Conservation (phyloP, 106 monocot species). For the Alisma plantagoaquatica region DNA sequence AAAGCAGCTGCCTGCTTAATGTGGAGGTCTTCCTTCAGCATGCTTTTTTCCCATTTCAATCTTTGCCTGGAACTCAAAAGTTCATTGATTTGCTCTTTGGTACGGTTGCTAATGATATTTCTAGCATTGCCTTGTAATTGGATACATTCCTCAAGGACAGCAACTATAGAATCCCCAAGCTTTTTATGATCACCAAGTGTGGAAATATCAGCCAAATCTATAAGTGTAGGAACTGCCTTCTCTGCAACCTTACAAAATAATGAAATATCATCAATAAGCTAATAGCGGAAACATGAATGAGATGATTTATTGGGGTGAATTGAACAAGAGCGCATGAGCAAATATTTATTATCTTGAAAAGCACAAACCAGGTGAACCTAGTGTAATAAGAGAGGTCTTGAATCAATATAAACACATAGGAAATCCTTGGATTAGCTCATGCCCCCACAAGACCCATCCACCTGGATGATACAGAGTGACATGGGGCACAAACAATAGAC, state of each 20-base stretch:
- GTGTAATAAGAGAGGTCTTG: too few species aligned
- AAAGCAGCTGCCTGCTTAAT: conserved; percentile 79
- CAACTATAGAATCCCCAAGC: conserved; percentile 56
- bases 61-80: conserved; percentile 51
- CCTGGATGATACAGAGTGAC: too few species aligned
- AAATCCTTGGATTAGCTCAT: too few species aligned
- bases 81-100: conserved; percentile 51
- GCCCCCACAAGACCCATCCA: too few species aligned
- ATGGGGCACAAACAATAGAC: too few species aligned
- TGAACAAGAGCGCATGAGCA: too few species aligned
- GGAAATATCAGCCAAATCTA: conserved; percentile 63
- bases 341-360: too few species aligned
- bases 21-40: conserved; percentile 83
- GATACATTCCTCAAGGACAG: conserved; percentile 48
- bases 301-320: too few species aligned
- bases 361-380: too few species aligned
- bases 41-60: conserved; percentile 57
- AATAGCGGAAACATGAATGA: too few species aligned
- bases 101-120: conserved; percentile 20
- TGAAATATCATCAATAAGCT: too few species aligned
- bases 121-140: conserved; percentile 25
- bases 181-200: conserved; percentile 59
- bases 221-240: conserved; percentile 56
- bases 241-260: conserved; percentile 47
- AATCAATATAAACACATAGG: too few species aligned